Percentiles rank a stretch among this genome's conserved stretches.
These are phyloP conservation scores for Cercophora sp. DNA, from an alignment of 495 filamentous ascomycete species.

Conservation along the genomic window DNA sequence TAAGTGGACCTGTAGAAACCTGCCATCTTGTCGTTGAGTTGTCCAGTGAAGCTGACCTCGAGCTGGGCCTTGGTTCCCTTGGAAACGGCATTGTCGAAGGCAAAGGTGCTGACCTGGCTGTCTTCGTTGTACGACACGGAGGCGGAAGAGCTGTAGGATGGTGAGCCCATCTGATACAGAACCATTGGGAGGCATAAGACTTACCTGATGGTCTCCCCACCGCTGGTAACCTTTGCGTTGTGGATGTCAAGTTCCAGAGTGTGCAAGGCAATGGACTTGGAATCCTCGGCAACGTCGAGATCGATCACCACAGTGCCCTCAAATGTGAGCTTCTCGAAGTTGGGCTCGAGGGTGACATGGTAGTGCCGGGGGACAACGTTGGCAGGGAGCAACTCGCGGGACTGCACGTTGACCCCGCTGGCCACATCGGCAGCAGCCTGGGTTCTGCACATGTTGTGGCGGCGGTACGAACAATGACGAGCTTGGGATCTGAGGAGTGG, in stretches of 20 bases:
- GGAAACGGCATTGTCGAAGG: constrained; percentile 55
- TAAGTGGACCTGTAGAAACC: constrained; percentile 79
- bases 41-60: constrained; percentile 62
- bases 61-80: constrained; percentile 60
- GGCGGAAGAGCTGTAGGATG: constrained; percentile 45
- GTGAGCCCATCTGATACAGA: constrained; percentile 6
- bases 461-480: constrained; percentile 50
- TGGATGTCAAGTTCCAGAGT: constrained; percentile 82
- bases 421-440: constrained; percentile 39
- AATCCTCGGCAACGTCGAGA: constrained; percentile 81
- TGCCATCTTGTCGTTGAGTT: constrained; percentile 75
- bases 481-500: constrained; percentile 27
- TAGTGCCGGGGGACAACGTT: constrained; percentile 67
- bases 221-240: constrained; percentile 61
- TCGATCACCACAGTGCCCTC: constrained; percentile 65
- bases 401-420: constrained; percentile 43
- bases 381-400: constrained; percentile 57
- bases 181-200: constrained; percentile 6
- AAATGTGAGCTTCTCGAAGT: constrained; percentile 67
- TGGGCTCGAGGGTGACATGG: constrained; percentile 67
- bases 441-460: constrained; percentile 54
- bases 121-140: constrained; percentile 57
- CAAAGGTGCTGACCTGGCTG: constrained; percentile 60
- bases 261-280: constrained; percentile 83
- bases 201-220: constrained; percentile 42